phyloP scores from a whole-genome alignment of 192 early-diverging fungal species.

The Phycomyces nitens region DNA sequence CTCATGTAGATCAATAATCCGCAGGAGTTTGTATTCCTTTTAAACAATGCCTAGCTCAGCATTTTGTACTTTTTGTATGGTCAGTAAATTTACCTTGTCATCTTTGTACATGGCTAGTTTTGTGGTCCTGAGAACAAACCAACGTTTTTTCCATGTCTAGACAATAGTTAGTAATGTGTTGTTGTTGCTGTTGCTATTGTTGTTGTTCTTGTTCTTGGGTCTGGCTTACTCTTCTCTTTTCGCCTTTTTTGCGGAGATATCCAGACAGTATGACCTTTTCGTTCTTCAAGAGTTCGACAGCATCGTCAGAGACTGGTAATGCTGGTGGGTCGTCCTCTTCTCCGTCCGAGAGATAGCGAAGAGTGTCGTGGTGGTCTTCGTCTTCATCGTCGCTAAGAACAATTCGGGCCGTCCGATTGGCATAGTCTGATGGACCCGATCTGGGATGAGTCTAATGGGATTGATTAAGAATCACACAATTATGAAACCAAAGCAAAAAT shows the following conservation, averaged over 20 bases:
- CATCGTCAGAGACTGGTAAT: constrained; percentile 28
- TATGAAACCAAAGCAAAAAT: neutral
- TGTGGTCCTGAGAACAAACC: constrained; percentile 80
- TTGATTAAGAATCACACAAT: neutral
- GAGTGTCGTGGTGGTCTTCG: constrained; percentile 20
- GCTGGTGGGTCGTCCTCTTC: constrained; percentile 31
- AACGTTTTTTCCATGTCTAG: constrained; percentile 83
- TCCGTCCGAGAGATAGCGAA: constrained; percentile 29
- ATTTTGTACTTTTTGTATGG: neutral
- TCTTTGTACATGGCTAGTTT: constrained; percentile 84
- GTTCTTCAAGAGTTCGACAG: constrained; percentile 44
- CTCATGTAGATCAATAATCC: constrained; percentile 68
- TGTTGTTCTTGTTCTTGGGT: too few species aligned
- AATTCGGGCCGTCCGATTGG: constrained; percentile 14
- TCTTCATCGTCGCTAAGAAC: constrained; percentile 31
- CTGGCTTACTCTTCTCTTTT: constrained; percentile 50
- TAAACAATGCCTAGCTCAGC: neutral
- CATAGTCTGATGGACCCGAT: neutral
- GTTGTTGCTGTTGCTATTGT: too few species aligned
- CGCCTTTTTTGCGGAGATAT: constrained; percentile 57
- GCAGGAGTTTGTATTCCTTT: constrained; percentile 77
- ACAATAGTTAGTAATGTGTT: too few species aligned
- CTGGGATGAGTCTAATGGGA: neutral
- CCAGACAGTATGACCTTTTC: constrained; percentile 54
- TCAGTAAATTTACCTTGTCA: constrained; percentile 52